Evolutionary conservation across 257 asterid genomes (phyloP).

Genomic region (Solanum piurae): DNA sequence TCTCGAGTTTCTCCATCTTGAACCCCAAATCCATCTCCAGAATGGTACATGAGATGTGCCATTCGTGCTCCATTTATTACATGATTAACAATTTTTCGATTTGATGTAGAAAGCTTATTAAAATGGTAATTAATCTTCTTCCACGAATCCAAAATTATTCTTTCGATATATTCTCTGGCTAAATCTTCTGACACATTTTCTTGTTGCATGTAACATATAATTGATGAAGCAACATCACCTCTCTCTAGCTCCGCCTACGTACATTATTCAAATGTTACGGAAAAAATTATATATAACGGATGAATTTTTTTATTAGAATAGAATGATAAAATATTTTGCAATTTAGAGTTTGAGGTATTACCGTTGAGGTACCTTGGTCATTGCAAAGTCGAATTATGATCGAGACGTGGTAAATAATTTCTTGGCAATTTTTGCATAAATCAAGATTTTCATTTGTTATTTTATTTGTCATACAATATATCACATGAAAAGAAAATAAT

Average conservation of each 20-base stretch:
- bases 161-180: conserved; percentile 25
- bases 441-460: background rate
- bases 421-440: conserved; percentile 9
- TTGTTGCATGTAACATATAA: conserved; percentile 50
- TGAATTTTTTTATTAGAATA: background rate
- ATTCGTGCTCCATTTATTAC: conserved; percentile 30
- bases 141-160: conserved; percentile 21
- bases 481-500: conserved; percentile 19
- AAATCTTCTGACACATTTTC: conserved; percentile 25
- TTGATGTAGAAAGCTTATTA: background rate
- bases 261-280: background rate
- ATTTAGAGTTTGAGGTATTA: background rate
- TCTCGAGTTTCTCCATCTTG: conserved; percentile 31
- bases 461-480: conserved; percentile 16
- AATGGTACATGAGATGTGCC: conserved; percentile 28
- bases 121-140: conserved; percentile 22
- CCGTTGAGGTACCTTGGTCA: conserved; percentile 12
- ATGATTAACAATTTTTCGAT: conserved; percentile 5
- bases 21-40: conserved; percentile 49
- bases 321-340: background rate
- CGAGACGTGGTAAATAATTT: conserved; percentile 23
- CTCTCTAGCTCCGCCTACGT: conserved; percentile 42
- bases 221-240: conserved; percentile 19
- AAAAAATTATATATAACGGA: background rate
- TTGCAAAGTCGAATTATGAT: conserved; percentile 50